A percentile compares a stretch with the other conserved stretches of the same genome.
Conservation (phyloP, 2,329 filamentous ascomycete species). For the Thielaviopsis cerberus region DNA sequence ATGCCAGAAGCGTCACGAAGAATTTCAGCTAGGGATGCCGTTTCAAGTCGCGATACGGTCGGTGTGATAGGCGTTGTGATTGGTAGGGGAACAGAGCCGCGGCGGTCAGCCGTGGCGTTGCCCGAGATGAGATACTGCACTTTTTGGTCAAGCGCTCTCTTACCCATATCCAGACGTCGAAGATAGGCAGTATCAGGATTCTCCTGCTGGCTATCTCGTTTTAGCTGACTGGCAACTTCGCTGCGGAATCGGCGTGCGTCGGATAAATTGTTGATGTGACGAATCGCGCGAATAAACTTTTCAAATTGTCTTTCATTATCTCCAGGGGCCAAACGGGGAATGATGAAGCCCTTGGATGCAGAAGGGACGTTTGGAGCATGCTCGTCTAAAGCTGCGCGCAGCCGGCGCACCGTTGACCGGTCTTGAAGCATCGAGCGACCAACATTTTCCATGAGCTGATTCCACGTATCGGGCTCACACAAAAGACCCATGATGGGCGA, state of each 20-base stretch:
- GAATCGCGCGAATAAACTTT: slow-evolving; percentile 74
- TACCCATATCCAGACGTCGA: slow-evolving; percentile 77
- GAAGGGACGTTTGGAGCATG: slow-evolving; percentile 71
- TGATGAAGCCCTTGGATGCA: slow-evolving; percentile 42
- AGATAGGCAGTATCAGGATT: slow-evolving; percentile 73
- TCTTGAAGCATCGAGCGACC: slow-evolving; percentile 80
- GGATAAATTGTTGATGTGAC: slow-evolving; percentile 75
- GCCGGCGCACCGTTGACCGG: slow-evolving; percentile 78
- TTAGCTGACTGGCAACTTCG: slow-evolving; percentile 79
- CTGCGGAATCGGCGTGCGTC: slow-evolving; percentile 84
- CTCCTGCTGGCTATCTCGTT: slow-evolving; percentile 61
- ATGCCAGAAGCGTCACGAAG: slow-evolving; percentile 75
- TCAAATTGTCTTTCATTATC: slow-evolving; percentile 90
- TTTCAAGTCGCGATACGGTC: slow-evolving; percentile 46
- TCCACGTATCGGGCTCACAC: slow-evolving; percentile 90
- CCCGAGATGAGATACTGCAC: slow-evolving; percentile 47
- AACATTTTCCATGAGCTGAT: slow-evolving; percentile 82
- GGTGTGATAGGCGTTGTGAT: slow-evolving; percentile 16
- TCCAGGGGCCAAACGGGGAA: slow-evolving; percentile 60
- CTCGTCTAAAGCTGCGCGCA: slow-evolving; percentile 80
- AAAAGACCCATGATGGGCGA: slow-evolving; percentile 63
- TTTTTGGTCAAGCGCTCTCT: slow-evolving; percentile 73
- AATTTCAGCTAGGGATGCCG: slow-evolving; percentile 65
- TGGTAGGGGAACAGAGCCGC: neutral
- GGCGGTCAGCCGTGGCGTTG: slow-evolving; percentile 38